Base-by-base conservation (phyloP, 2,329 filamentous ascomycete species). In the Alternaria sp. region DNA sequence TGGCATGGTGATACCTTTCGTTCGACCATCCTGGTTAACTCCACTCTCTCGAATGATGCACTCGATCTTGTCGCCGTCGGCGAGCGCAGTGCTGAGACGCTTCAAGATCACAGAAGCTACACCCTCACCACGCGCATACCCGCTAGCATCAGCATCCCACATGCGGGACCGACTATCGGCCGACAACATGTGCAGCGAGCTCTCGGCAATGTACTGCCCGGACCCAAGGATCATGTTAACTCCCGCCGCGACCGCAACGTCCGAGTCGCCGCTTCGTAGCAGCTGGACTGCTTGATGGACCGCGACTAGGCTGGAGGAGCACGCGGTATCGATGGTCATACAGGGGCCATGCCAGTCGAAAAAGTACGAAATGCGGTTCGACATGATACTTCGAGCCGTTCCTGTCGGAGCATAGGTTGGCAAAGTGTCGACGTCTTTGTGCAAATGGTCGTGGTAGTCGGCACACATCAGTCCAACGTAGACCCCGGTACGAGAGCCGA, bases 91-190 rank as follows among this genome's bases (percentile, higher is more conserved):
- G 5, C 71, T 75, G 1, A 89, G 69, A 1, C 72, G 78, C 71
- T 89, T 89, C 0, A 90, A 64, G 0, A 88, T 74, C 0, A 89
- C 65, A 0, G 79, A 75, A 1, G 82, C 82, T 14, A 87, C 73
- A 0, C 86, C 87, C 55, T 89, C 87, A 14, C 84, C 85, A 0
- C 86, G 81, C 30, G 79, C 85, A 71, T 81, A 86, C 8, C 85
- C 86, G 64, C 86, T 76, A 0, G 84, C 86, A 3, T 71, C 51
- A 1, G 71, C 75, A 15, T 76, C 75, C 74, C 75, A 82, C 72
- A 78, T 80, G 2, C 41, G 28, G 7, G 53, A 68, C 2, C 65
- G 46, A 20, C 76, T 75, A 8, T 69, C 68, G 2, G 76, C 74
- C 4, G 71, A 78, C n/a, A 81, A 65, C 72, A 80, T 77, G 5